Percentiles rank a stretch among this genome's conserved stretches.
These are phyloP conservation scores for Ajuga chamaepitys DNA, from an alignment of 257 asterid genomes.

Conservation along the genomic window DNA sequence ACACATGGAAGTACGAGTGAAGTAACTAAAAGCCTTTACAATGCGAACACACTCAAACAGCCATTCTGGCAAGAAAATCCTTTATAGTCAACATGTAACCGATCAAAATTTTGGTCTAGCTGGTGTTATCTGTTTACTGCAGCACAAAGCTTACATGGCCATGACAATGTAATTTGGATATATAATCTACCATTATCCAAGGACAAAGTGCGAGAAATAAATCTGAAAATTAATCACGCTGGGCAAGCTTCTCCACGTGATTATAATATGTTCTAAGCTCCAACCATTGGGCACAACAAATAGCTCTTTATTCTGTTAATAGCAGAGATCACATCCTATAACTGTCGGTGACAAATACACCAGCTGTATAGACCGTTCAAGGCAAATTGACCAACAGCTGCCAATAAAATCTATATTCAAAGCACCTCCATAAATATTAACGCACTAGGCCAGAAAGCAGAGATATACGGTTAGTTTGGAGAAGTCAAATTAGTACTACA, in stretches of 20 bases:
- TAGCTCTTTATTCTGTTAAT: neutral
- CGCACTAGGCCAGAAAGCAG: neutral
- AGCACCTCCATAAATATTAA: constrained; percentile 2
- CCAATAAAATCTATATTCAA: neutral
- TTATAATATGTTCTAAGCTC: neutral
- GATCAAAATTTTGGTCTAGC: neutral
- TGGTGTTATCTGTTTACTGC: neutral
- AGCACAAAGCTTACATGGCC: neutral
- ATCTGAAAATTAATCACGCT: neutral
- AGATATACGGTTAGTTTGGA: neutral
- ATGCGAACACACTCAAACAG: neutral
- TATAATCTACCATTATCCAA: neutral
- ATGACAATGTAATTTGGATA: neutral
- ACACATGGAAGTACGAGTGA: neutral
- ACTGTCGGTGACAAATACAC: neutral
- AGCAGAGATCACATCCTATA: neutral
- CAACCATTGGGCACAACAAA: neutral
- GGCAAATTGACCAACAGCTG: neutral
- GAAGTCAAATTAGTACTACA: neutral
- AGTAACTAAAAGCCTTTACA: neutral
- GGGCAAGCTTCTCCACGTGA: neutral
- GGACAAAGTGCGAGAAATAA: neutral
- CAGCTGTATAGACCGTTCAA: neutral
- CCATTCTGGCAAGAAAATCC: neutral
- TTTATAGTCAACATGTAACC: neutral